Evolutionary conservation across 1,284 basidiomycete species (phyloP).

Genomic region (Acaromyces ingoldii): DNA sequence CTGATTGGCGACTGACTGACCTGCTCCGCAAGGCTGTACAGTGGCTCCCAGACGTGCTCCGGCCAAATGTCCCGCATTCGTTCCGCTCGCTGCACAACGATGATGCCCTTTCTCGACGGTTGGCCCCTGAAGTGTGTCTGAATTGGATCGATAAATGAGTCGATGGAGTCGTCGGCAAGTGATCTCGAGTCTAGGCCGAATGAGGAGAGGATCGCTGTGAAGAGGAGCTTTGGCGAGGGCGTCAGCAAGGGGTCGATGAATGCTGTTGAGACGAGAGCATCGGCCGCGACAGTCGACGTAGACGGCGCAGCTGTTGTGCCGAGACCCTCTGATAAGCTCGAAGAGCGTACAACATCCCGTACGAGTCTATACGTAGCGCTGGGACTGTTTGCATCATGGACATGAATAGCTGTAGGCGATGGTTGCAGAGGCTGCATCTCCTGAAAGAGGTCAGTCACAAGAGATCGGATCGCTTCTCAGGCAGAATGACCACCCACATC

Average conservation of each 20-base stretch:
- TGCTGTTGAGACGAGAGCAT: too few relatives aligned
- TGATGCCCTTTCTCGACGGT: not conserved
- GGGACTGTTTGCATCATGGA: not conserved
- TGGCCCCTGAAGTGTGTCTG: not conserved
- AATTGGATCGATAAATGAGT: slow-evolving; percentile 13
- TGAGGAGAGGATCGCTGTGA: too few relatives aligned
- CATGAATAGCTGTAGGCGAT: not conserved
- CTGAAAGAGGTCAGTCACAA: too few relatives aligned
- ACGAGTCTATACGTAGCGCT: not conserved
- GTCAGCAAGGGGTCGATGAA: slow-evolving; percentile 1
- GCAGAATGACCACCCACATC: too few relatives aligned
- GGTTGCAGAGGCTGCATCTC: not conserved
- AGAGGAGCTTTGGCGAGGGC: not conserved
- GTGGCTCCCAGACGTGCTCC: slow-evolving; percentile 33
- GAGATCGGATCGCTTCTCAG: too few relatives aligned
- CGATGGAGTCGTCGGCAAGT: slow-evolving; percentile 16
- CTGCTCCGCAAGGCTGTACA: slow-evolving; percentile 26
- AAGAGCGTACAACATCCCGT: not conserved
- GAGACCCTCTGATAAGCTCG: not conserved
- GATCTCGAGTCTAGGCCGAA: too few relatives aligned
- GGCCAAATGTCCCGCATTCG: slow-evolving; percentile 44
- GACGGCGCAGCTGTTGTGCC: not conserved
- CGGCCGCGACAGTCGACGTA: too few relatives aligned
- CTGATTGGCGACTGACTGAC: not conserved
- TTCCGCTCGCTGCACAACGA: slow-evolving; percentile 36